Conservation (phyloP, 2,329 filamentous ascomycete species). For the Paraconiothyrium brasiliense region DNA sequence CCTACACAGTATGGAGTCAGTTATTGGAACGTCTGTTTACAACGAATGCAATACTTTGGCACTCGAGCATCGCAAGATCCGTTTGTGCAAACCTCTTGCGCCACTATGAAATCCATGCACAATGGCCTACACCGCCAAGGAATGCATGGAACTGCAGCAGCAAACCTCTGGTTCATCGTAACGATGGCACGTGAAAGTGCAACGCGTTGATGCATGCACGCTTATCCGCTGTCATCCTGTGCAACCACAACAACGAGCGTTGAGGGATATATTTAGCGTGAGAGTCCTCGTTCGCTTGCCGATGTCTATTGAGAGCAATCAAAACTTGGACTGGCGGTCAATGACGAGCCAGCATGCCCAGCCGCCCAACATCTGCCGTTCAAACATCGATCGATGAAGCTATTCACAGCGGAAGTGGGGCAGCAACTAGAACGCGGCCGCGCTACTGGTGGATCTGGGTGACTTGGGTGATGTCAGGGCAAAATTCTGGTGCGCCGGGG, state of each 20-base stretch:
- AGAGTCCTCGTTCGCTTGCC: neutral
- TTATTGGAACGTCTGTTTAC: neutral
- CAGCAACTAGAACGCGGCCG: neutral
- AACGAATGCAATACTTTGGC: neutral
- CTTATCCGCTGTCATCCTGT: conserved; percentile 16
- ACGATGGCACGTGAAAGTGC: conserved; percentile 11
- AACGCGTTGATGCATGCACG: conserved; percentile 2
- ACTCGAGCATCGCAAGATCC: neutral
- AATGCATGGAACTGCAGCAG: neutral
- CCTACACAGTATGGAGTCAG: neutral
- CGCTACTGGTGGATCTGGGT: conserved; percentile 12
- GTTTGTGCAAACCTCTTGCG: neutral
- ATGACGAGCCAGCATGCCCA: conserved; percentile 1
- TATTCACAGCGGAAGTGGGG: conserved; percentile 11
- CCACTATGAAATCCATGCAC: neutral
- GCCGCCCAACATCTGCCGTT: neutral
- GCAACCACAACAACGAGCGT: conserved; percentile 3
- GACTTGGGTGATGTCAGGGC: conserved; percentile 28
- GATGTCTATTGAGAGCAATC: neutral
- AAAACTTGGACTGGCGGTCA: conserved; percentile 10
- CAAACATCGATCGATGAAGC: conserved; percentile 14
- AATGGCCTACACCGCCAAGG: neutral
- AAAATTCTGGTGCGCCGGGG: conserved; percentile 15
- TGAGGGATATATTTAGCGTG: conserved; percentile 15
- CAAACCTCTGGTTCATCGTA: neutral